These are phyloP conservation scores for Pseudozyma pruni DNA, from an alignment of 1,284 basidiomycete species.

Conservation along the genomic window DNA sequence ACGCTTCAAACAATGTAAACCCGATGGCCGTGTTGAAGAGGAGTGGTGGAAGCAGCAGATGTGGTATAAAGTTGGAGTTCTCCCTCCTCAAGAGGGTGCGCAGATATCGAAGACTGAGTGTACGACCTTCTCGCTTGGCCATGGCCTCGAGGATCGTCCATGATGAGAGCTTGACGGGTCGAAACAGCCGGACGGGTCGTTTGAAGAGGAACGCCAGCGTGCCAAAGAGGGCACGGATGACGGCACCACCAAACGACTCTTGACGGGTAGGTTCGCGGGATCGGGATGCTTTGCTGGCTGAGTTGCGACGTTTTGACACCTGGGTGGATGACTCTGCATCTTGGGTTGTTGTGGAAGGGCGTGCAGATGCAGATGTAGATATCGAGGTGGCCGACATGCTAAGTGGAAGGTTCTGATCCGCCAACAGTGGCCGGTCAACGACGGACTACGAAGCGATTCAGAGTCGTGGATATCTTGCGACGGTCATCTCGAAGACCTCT, in stretches of 20 bases:
- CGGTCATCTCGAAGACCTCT: background rate
- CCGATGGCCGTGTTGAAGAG: conserved; percentile 68
- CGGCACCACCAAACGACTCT: conserved; percentile 60
- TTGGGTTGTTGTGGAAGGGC: conserved; percentile 6
- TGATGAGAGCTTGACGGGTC: conserved; percentile 68
- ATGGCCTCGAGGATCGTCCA: conserved; percentile 68
- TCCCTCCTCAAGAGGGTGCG: conserved; percentile 64
- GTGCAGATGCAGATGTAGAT: background rate
- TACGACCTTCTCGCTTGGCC: conserved; percentile 66
- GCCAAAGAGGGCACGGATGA: conserved; percentile 63
- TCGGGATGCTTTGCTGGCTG: conserved; percentile 2
- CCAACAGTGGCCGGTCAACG: background rate
- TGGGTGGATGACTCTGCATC: conserved; percentile 5
- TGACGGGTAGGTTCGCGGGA: conserved; percentile 29
- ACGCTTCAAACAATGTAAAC: conserved; percentile 67
- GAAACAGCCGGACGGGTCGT: conserved; percentile 67
- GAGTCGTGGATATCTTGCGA: background rate
- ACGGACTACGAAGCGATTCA: background rate
- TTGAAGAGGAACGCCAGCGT: conserved; percentile 69
- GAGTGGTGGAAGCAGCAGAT: conserved; percentile 65
- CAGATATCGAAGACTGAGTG: conserved; percentile 64
- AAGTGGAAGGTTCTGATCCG: background rate
- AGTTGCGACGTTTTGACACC: conserved; percentile 17
- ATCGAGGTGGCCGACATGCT: conserved; percentile 19
- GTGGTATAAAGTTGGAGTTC: conserved; percentile 48